Percentiles rank a stretch among this genome's conserved stretches.
phyloP scores from a whole-genome alignment of 2,329 filamentous ascomycete genomes.

The Sclerotinia sclerotiorum region DNA sequence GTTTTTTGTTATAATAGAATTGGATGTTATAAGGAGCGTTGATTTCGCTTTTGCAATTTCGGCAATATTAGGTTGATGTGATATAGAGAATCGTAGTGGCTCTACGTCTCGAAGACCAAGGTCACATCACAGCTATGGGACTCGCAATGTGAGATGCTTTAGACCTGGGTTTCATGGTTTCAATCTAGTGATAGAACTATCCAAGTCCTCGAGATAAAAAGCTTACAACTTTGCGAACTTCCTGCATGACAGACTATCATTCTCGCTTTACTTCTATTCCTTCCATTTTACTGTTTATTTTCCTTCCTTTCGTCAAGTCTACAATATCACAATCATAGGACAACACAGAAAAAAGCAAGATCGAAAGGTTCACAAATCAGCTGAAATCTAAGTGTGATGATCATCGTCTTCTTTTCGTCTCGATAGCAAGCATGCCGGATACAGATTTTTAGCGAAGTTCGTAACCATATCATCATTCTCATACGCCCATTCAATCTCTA shows the following conservation, averaged over 20 bases:
- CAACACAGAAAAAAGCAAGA: too few relatives aligned
- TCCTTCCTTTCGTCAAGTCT: too few relatives aligned
- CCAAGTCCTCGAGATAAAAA: not conserved
- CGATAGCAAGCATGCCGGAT: too few relatives aligned
- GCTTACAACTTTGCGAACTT: not conserved
- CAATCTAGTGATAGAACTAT: not conserved
- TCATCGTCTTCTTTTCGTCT: not conserved
- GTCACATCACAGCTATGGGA: not conserved
- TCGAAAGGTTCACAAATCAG: too few relatives aligned
- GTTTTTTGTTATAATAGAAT: conserved; percentile 8
- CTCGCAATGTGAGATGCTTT: not conserved
- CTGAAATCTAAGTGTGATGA: too few relatives aligned
- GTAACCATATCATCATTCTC: not conserved
- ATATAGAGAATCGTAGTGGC: not conserved
- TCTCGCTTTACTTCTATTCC: not conserved
- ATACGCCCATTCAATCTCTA: not conserved
- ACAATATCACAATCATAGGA: too few relatives aligned
- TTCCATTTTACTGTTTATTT: too few relatives aligned
- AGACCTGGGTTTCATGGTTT: not conserved
- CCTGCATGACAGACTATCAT: not conserved
- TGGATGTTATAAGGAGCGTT: not conserved
- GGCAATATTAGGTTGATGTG: not conserved
- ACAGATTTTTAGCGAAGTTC: too few relatives aligned
- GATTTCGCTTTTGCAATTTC: not conserved
- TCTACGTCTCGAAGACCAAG: not conserved